These are phyloP conservation scores for Lunasporangiospora selenospora DNA, from an alignment of 192 early-diverging fungal species.

Conservation along the genomic window DNA sequence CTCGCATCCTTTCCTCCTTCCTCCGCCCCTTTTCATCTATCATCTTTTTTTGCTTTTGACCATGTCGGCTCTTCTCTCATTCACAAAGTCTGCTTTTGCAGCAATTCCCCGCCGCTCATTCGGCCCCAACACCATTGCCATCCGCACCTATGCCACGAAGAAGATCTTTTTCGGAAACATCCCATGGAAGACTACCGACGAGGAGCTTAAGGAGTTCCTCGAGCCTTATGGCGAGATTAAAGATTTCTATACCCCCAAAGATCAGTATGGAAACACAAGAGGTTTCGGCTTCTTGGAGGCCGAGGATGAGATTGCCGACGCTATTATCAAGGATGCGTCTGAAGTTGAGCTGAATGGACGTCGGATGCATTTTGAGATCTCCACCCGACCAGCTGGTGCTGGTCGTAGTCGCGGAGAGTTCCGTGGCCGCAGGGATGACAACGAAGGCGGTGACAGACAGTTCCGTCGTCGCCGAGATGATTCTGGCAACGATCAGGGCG, in stretches of 20 bases:
- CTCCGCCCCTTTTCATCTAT: not conserved
- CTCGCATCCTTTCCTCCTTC: not conserved
- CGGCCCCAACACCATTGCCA: constrained; percentile 31
- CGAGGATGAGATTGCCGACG: constrained; percentile 27
- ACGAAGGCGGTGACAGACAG: no score
- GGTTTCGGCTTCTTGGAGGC: constrained; percentile 37
- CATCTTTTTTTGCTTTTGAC: constrained; percentile 4
- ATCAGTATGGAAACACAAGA: constrained; percentile 36
- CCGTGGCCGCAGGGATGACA: no score
- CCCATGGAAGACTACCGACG: constrained; percentile 42
- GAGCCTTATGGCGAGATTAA: constrained; percentile 14
- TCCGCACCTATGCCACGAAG: constrained; percentile 43
- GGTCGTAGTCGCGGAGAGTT: constrained; percentile 11
- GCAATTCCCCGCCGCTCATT: constrained; percentile 31
- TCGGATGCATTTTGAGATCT: constrained; percentile 19
- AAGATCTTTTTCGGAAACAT: constrained; percentile 47
- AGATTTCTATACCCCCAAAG: constrained; percentile 36
- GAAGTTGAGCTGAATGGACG: constrained; percentile 40
- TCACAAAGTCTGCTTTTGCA: constrained; percentile 43
- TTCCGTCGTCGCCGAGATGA: constrained; percentile 37
- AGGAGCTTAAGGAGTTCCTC: constrained; percentile 34
- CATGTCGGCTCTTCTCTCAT: constrained; percentile 46
- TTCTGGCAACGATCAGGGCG: constrained; percentile 1
- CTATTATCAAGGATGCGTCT: constrained; percentile 20
- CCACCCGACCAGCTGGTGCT: constrained; percentile 5